These are phyloP conservation scores for Nakazawaea laoshanensis DNA, from an alignment of 805 yeast species.

Conservation along the genomic window DNA sequence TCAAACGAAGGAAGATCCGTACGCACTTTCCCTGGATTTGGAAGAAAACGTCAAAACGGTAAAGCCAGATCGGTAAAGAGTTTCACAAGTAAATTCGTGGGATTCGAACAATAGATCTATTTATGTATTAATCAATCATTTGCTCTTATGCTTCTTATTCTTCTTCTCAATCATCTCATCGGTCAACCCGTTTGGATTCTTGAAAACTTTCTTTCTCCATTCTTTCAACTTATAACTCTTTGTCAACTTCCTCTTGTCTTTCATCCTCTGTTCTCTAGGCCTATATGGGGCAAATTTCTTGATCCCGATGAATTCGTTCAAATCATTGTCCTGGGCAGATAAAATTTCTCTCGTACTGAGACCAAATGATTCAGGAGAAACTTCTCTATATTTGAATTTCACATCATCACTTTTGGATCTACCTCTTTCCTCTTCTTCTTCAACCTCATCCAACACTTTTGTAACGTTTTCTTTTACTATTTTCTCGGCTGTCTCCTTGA, in stretches of 20 bases:
- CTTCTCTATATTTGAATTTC: constrained; percentile 82
- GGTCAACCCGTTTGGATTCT: constrained; percentile 42
- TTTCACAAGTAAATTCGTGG: constrained; percentile 9
- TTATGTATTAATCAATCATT: background rate
- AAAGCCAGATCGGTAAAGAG: constrained; percentile 7
- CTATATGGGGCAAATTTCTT: constrained; percentile 94
- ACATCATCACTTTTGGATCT: constrained; percentile 35
- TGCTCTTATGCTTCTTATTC: constrained; percentile 14
- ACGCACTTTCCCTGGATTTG: constrained; percentile 6
- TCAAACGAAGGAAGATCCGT: constrained; percentile 6
- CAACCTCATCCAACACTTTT: constrained; percentile 60
- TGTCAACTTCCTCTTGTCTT: constrained; percentile 77
- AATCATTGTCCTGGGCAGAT: constrained; percentile 77
- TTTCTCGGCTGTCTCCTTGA: constrained; percentile 63
- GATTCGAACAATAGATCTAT: constrained; percentile 4
- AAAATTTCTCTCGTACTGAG: constrained; percentile 79
- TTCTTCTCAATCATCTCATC: constrained; percentile 22
- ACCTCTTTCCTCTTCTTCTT: constrained; percentile 55
- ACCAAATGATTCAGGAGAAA: constrained; percentile 91
- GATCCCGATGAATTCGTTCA: constrained; percentile 79
- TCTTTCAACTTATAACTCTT: constrained; percentile 77
- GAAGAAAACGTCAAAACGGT: constrained; percentile 5
- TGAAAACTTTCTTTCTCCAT: constrained; percentile 84
- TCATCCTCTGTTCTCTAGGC: constrained; percentile 57
- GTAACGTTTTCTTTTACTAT: constrained; percentile 70